Conservation (phyloP, 78 protist species). For the Dictyostelium discoideum region DNA sequence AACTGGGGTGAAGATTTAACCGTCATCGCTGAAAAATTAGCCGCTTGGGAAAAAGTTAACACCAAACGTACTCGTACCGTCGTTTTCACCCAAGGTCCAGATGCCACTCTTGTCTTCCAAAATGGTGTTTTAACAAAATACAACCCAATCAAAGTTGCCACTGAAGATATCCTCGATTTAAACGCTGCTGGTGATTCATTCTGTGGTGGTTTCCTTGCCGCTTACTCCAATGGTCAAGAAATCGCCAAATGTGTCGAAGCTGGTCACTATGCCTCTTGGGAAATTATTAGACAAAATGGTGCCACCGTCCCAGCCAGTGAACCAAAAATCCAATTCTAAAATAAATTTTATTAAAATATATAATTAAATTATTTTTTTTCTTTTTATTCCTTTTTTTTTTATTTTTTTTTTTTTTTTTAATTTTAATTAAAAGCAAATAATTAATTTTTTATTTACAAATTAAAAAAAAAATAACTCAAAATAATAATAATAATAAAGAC, state of each 20-base stretch:
- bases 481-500: too few species aligned
- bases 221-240: slow-evolving; percentile 21
- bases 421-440: too few species aligned
- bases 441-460: too few species aligned
- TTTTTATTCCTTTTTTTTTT: neutral
- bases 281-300: slow-evolving; percentile 91
- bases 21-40: slow-evolving; percentile 85
- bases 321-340: neutral
- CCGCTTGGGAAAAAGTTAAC: slow-evolving; percentile 87
- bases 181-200: slow-evolving; percentile 99
- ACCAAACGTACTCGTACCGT: slow-evolving; percentile 87
- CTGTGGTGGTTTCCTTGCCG: slow-evolving; percentile 98
- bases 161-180: slow-evolving; percentile 95
- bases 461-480: too few species aligned
- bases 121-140: slow-evolving; percentile 73
- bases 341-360: neutral
- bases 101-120: slow-evolving; percentile 85
- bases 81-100: slow-evolving; percentile 97
- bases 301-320: slow-evolving; percentile 86
- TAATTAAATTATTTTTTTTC: neutral
- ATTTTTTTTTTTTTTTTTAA: neutral
- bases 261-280: slow-evolving; percentile 94
- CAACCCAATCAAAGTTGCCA: slow-evolving; percentile 63
- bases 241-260: slow-evolving; percentile 86
- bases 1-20: slow-evolving; percentile 84